These are phyloP conservation scores for Nicotiana benthamiana DNA, from an alignment of 257 asterid genomes.

Conservation along the genomic window DNA sequence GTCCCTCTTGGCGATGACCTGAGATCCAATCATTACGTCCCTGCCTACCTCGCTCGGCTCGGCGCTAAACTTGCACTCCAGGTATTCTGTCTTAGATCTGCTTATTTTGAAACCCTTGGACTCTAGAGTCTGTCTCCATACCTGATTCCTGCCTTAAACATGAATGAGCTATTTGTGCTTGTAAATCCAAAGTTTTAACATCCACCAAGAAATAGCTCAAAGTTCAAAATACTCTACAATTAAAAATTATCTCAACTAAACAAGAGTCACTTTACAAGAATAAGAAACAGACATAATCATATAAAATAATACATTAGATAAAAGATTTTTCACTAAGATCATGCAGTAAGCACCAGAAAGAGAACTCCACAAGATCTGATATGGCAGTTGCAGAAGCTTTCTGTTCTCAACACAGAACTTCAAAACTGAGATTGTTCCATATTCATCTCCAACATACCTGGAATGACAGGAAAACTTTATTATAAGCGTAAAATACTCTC, in stretches of 20 bases:
- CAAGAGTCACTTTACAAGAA: background rate
- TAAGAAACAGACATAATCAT: background rate
- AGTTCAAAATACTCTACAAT: background rate
- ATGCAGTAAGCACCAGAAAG: constrained; percentile 36
- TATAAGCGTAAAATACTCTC: background rate
- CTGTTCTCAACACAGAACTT: constrained; percentile 45
- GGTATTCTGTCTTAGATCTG: no score
- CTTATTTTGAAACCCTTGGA: no score
- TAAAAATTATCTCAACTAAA: background rate
- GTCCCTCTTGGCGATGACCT: no score
- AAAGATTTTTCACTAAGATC: background rate
- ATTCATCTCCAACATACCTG: constrained; percentile 88
- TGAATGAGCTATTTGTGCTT: background rate
- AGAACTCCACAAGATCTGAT: constrained; percentile 57
- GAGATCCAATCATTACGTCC: no score
- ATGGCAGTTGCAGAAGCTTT: constrained; percentile 51
- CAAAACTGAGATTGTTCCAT: constrained; percentile 62
- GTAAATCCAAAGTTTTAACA: background rate
- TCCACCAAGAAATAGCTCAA: background rate
- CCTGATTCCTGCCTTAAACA: background rate
- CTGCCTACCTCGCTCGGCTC: no score
- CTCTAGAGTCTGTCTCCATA: no score
- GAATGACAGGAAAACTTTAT: constrained; percentile 13
- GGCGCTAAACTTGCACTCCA: no score
- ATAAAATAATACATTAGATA: background rate